Evolutionary conservation across 2,329 filamentous ascomycete species (phyloP).

Genomic region (Monilinia fructicola): DNA sequence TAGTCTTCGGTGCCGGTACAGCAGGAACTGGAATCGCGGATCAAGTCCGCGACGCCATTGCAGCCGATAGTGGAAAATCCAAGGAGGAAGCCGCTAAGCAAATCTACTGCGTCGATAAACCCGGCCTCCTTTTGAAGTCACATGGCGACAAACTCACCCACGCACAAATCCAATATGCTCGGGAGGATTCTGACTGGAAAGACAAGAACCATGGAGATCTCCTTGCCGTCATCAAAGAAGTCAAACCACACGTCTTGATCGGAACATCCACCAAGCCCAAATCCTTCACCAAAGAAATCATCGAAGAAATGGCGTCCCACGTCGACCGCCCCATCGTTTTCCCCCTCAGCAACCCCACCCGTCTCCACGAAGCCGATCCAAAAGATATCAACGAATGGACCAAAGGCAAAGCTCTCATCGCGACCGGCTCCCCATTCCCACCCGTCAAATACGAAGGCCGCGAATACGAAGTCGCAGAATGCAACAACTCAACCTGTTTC

Average conservation of each 20-base stretch:
- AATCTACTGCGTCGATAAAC: conserved; percentile 74
- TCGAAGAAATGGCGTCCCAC: conserved; percentile 73
- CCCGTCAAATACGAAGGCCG: conserved; percentile 62
- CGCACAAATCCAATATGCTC: conserved; percentile 68
- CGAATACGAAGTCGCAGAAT: conserved; percentile 65
- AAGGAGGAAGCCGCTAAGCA: conserved; percentile 75
- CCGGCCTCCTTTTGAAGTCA: conserved; percentile 68
- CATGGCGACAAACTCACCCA: conserved; percentile 60
- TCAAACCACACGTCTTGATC: conserved; percentile 78
- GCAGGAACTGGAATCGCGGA: conserved; percentile 86
- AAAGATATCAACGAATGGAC: conserved; percentile 78
- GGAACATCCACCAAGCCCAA: conserved; percentile 79
- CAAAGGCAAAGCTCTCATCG: conserved; percentile 71
- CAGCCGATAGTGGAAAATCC: conserved; percentile 61
- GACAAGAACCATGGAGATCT: conserved; percentile 57
- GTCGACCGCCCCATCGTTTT: conserved; percentile 73
- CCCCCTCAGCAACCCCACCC: conserved; percentile 82
- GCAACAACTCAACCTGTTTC: conserved; percentile 85
- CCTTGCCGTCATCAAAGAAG: conserved; percentile 63
- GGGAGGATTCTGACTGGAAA: conserved; percentile 63
- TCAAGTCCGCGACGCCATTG: conserved; percentile 77
- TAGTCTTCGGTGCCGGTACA: conserved; percentile 78
- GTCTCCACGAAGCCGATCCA: conserved; percentile 78
- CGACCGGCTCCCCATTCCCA: conserved; percentile 80
- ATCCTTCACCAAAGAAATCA: conserved; percentile 70